A percentile compares a stretch with the other conserved stretches of the same genome.
These are phyloP conservation scores for Hypoxylon sp. DNA, from an alignment of 2,329 filamentous ascomycete genomes.

Conservation along the genomic window DNA sequence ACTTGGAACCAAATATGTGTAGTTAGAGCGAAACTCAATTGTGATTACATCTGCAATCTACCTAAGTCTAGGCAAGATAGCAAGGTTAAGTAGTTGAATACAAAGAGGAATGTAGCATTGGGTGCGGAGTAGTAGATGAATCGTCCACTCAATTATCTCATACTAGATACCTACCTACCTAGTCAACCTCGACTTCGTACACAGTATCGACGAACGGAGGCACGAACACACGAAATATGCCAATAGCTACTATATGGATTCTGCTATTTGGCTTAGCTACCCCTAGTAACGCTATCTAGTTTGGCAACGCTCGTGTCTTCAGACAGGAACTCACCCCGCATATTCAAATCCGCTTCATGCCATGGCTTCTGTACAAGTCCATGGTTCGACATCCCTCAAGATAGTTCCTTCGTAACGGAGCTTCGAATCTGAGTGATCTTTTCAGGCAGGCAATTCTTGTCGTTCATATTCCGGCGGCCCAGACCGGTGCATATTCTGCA, in stretches of 20 bases:
- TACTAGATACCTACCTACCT: neutral
- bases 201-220: neutral
- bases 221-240: neutral
- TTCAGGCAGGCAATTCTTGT: neutral
- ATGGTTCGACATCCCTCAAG: constrained; percentile 16
- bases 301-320: neutral
- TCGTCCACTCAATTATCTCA: neutral
- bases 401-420: constrained; percentile 7
- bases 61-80: constrained; percentile 1
- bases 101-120: constrained; percentile 38
- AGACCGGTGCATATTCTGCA: neutral
- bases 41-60: constrained; percentile 8
- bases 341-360: constrained; percentile 11
- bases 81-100: constrained; percentile 4
- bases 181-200: constrained; percentile 2
- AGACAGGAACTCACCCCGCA: constrained; percentile 17
- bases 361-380: constrained; percentile 4
- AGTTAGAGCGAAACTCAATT: neutral
- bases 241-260: neutral
- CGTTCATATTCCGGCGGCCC: neutral
- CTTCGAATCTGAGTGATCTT: constrained; percentile 21
- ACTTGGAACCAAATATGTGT: neutral
- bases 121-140: constrained; percentile 33
- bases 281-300: neutral
- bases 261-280: neutral